Evolutionary conservation across 169 alveolate genomes (phyloP).

Genomic region (Eimeria necatrix): DNA sequence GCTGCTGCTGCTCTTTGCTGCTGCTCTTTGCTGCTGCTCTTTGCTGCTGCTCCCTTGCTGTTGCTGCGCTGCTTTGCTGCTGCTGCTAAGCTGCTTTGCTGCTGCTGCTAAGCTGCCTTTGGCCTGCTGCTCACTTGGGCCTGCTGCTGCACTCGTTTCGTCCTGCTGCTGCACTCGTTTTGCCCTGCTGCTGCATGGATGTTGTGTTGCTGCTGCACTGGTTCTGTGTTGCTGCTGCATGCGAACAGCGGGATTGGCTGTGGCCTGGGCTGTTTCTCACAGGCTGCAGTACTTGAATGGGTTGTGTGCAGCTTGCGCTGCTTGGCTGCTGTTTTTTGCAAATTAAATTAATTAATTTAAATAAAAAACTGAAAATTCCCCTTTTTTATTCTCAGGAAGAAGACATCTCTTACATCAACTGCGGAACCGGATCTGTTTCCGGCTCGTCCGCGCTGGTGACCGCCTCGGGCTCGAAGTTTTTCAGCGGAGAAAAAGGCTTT

Average conservation of each 20-base stretch:
- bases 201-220: background rate
- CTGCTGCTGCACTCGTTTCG: background rate
- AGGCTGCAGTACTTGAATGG: no score
- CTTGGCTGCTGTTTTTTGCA: no score
- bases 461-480: slow-evolving; percentile 85
- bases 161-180: background rate
- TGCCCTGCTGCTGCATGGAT: background rate
- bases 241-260: no score
- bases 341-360: no score
- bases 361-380: no score
- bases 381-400: slow-evolving; percentile 71
- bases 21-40: background rate
- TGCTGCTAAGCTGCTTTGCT: background rate
- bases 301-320: no score
- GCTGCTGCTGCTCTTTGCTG: background rate
- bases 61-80: background rate
- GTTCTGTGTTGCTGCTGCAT: no score
- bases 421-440: slow-evolving; percentile 90
- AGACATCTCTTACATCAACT: slow-evolving; percentile 84
- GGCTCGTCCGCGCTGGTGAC: slow-evolving; percentile 84
- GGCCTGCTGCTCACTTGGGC: background rate
- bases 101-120: no score
- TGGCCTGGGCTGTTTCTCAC: no score
- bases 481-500: slow-evolving; percentile 89
- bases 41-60: background rate